Percentiles rank a stretch among this genome's conserved stretches.
Conservation (phyloP, 176 grass and related monocot species). For the Bolboschoenus planiculmis region DNA sequence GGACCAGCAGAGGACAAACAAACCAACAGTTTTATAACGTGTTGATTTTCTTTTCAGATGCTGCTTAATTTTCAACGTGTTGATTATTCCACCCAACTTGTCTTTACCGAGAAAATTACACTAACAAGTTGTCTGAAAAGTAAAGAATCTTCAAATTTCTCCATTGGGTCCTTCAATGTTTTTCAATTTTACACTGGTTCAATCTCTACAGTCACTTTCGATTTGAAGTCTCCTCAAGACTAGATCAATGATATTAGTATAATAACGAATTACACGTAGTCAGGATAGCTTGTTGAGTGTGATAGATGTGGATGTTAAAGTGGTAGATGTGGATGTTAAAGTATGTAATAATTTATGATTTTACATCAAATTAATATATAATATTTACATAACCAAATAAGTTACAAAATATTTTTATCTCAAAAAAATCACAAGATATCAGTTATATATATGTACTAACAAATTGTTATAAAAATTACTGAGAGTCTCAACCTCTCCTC, state of each 20-base stretch:
- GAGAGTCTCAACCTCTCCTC: not conserved
- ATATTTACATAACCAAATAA: not conserved
- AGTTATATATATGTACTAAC: not conserved
- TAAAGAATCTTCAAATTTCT: too few species aligned
- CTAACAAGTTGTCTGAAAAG: too few species aligned
- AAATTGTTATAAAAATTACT: too few species aligned
- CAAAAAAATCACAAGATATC: not conserved
- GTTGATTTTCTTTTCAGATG: not conserved
- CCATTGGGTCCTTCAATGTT: too few species aligned
- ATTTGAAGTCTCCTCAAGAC: not conserved
- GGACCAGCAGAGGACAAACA: not conserved
- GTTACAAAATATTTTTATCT: too few species aligned
- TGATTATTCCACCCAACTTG: not conserved
- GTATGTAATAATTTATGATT: not conserved
- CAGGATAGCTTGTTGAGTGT: not conserved
- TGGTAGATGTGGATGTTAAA: not conserved
- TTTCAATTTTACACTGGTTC: not conserved
- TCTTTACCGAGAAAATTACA: too few species aligned
- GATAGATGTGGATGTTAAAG: too few species aligned
- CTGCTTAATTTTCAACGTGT: not conserved
- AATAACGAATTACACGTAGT: not conserved
- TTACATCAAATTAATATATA: not conserved
- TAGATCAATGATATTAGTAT: not conserved
- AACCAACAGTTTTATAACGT: not conserved
- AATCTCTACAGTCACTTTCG: not conserved